These are phyloP conservation scores for Cyberlindnera suaveolens DNA, from an alignment of 805 yeast genomes.

Conservation along the genomic window DNA sequence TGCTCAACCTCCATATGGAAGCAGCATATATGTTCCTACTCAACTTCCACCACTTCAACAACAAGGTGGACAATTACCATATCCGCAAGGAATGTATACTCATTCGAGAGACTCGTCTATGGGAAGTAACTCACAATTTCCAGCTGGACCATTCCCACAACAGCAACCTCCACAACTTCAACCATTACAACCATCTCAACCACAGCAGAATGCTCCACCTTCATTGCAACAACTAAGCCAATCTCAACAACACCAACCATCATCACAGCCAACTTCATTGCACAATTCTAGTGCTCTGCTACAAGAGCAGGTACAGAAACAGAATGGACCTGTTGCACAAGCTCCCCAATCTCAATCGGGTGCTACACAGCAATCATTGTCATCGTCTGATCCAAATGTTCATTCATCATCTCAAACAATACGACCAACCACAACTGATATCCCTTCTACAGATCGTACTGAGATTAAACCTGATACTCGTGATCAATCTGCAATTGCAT, in stretches of 20 bases:
- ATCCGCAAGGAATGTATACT: constrained; percentile 7
- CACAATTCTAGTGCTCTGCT: neutral
- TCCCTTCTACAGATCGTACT: constrained; percentile 15
- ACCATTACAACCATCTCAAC: constrained; percentile 1
- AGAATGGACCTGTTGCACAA: neutral
- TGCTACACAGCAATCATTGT: neutral
- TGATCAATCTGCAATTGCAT: constrained; percentile 5
- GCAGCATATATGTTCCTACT: constrained; percentile 6
- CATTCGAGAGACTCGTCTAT: constrained; percentile 13
- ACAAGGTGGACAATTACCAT: constrained; percentile 4
- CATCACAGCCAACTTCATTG: neutral
- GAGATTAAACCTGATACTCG: constrained; percentile 13
- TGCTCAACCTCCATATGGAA: constrained; percentile 3
- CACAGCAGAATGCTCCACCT: constrained; percentile 1
- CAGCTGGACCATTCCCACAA: constrained; percentile 4
- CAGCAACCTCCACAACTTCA: constrained; percentile 2
- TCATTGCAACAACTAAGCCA: neutral
- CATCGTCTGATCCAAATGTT: neutral
- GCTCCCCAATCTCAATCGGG: neutral
- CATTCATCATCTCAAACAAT: constrained; percentile 1
- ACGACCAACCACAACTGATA: constrained; percentile 14
- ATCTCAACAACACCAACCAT: constrained; percentile 1
- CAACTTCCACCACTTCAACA: constrained; percentile 16
- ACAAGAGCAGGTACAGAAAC: neutral
- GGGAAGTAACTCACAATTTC: constrained; percentile 8